Evolutionary conservation across 140 eudicot species (phyloP), one percentile per base, ranked within the genome.

Genomic region (Flaveria floridana): DNA sequence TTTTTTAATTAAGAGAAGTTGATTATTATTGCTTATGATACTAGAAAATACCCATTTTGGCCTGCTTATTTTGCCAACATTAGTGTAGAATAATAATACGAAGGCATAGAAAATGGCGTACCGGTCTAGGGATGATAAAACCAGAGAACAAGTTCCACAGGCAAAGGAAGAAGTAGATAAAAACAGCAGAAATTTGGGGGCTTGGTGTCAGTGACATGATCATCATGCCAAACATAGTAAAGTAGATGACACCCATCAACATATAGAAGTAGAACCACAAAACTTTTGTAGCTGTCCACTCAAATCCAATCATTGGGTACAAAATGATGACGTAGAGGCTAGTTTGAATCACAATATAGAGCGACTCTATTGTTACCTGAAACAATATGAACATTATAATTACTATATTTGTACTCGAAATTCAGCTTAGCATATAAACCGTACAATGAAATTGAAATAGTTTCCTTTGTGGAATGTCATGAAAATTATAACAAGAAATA

Each of bases 101-200:
- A 25, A 56, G 4, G 23, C 0, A 12, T 5, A 20, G 20, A 30
- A 52, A 11, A 77, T 19, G 44, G 80, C 87, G 28, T 78, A 89
- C 91, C 65, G 86, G 84, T 62, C 83, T 76, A 14, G 95, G 89
- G 76, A 88, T 78, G 68, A 88, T 79, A 62, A 88, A 88, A 41
- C 95, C 95, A 0, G 95, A 83, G 79, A 88, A 88, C 76, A 88
- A 76, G 79, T 86, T 88, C 95, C 95, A 86, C 83, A 88, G 86
- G 83, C 86, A 82, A 56, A 84, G 75, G 78, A 86, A 88, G 86
- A 88, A 88, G 68, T 85, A 79, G 85, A 86, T 81, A 7, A 78
- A 55, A 65, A 80, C 81, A 57, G 91, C 86, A 0, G 86, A 84
- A 55, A 83, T 82, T 78, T 84, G 89, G 37, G 76, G 81, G 64